Base-by-base conservation (phyloP, 202 grass and related monocot species). In the Brachypodium distachyon region DNA sequence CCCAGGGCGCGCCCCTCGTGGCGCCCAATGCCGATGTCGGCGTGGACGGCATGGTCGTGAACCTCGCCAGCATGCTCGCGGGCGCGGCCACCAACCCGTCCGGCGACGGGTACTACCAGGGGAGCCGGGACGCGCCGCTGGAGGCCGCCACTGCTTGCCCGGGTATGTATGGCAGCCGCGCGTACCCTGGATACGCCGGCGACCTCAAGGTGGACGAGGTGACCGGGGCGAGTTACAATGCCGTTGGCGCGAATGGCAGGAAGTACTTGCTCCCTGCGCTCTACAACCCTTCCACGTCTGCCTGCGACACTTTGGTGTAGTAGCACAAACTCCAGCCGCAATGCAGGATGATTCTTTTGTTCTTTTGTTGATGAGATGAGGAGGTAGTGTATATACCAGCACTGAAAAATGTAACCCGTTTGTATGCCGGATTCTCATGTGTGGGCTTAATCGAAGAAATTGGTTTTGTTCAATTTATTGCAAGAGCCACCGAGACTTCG, bases 31-130 rank as follows among this genome's bases (percentile, higher is more conserved):
- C 83, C 17, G 87, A 98, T 69, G 67, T 90, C 18, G 96, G 77
- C 8, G n/a, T 90, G 12, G 96, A 98, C 49, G 89, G 89, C 68
- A 86, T 98, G 73, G 18, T 98, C 41, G 70, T 90, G 61, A 90
- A 84, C 74, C 64, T 98, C 0, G 96, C 89, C 0, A 89, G 22
- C 77, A 53, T 87, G 87, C 16, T 95, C 68, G 89, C 96, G 18
- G 83, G 92, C 57, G 53, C 60, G 0, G 87, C 77, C 2, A 95
- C 96, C 62, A 90, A 95, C 49, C 96, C 96, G 21, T 94, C 76
- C 44, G 82, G 88, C 5, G 56, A 97, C 77, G 94, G 84, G 18
- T 97, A 82, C 80, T 97, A 81, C 89, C 87, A 97, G 87, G 95
- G 95, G 9, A 14, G 67, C 6, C 57, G 76, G 12, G 83, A 87